Conservation (phyloP, 805 yeast genomes). For the Saccharomyces kudriavzevii region DNA sequence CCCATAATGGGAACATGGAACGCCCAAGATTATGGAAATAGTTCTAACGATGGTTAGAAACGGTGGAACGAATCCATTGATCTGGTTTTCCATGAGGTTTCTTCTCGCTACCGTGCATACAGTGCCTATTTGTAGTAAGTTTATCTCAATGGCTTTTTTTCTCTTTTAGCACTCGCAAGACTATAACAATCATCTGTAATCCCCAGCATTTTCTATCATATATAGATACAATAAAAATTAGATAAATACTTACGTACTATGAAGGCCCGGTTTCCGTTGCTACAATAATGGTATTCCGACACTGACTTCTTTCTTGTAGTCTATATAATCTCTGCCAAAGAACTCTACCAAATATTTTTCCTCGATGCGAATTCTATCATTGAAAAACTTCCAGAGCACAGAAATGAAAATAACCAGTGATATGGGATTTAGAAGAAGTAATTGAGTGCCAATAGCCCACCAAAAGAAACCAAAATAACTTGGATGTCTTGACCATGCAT, state of each 20-base stretch:
- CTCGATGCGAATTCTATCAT: constrained; percentile 57
- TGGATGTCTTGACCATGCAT: constrained; percentile 69
- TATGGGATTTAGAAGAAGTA: constrained; percentile 59
- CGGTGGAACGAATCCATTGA: neutral
- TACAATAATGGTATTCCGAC: constrained; percentile 57
- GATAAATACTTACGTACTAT: neutral
- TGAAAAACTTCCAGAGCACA: constrained; percentile 65
- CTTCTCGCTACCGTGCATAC: neutral
- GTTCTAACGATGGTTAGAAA: neutral
- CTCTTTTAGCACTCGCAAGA: neutral
- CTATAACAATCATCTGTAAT: neutral
- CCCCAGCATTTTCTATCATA: neutral
- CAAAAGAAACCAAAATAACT: constrained; percentile 84
- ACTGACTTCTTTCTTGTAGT: constrained; percentile 42
- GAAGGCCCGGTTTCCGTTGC: neutral
- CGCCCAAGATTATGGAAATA: neutral
- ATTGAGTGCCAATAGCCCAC: constrained; percentile 87
- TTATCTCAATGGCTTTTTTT: neutral
- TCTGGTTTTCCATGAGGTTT: neutral
- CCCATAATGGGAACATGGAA: neutral
- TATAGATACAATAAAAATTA: neutral
- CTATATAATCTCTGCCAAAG: constrained; percentile 59
- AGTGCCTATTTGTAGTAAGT: neutral
- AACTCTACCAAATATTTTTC: constrained; percentile 57
- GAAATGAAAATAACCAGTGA: constrained; percentile 44